Base-by-base conservation (phyloP, 345 rosid genomes). In the Camelina hispida region DNA sequence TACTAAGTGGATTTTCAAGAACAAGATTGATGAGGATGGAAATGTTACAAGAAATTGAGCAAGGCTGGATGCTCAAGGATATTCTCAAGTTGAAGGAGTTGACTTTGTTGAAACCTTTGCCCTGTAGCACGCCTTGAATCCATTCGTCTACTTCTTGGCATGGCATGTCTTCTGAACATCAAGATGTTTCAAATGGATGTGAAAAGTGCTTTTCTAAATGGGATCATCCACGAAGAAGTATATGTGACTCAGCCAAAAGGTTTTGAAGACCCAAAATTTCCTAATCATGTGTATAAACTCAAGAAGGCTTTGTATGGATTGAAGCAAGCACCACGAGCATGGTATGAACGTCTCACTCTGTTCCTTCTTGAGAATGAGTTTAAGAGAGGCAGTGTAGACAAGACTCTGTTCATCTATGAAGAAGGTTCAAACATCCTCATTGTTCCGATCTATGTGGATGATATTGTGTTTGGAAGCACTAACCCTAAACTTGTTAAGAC, bases 361-460 rank as follows among this genome's bases (percentile, higher is more conserved):
- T 47, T n/a, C 8, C 9, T n/a, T 3, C 0, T n/a, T 8, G 4
- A n/a, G 0, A 2, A 7, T 0, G 20, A 4, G 0, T 47, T 47
- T 8, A 6, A 5, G 1, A n/a, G 18, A n/a, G 52, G 52, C 0
- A 15, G 9, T 15, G 52, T 47, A 0, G 20, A 47, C 1, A n/a
- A 47, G 3, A 47, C 52, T 1, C 0, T 47, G 9, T 47, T 47
- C 10, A 7, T 47, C 5, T 2, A 0, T 4, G 7, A 4, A 3
- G 1, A 14, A 1, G 16, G 7, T 6, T 1, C 2, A 0, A 2
- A n/a, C 4, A 47, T n/a, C 2, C 3, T 47, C 4, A 16, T 47
- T 2, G 18, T 47, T 0, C 18, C n/a, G 1, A 6, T 47, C 0
- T 47, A 47, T 2, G 52, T 47, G 3, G 52, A 47, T 6, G 18